Evolutionary conservation across 345 rosid species (phyloP), one percentile per base, ranked within the genome.

Genomic region (Citrus inodora): DNA sequence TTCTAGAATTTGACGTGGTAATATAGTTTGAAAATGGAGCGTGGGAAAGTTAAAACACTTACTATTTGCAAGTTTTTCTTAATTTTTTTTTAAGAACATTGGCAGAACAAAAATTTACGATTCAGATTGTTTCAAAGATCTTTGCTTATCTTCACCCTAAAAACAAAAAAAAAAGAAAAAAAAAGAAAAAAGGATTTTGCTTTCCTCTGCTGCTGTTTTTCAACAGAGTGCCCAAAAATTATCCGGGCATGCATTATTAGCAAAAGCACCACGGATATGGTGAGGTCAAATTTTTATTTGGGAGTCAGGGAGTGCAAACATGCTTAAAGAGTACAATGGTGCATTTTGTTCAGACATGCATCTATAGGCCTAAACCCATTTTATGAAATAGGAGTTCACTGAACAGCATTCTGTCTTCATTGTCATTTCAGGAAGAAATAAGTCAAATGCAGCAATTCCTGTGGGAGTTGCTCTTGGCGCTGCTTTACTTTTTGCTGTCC

Each of bases 381-480:
- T 2, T 61, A 27, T 1, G 25, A 17, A 24, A n/a, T 24, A 32
- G n/a, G 78, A 17, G 6, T 53, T 14, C 5, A 51, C 64, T 55
- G 64, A 76, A n/a, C 63, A 32, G 16, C 24, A 13, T 66, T 32
- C 4, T 28, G 53, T n/a, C 38, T 38, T 67, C 5, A 64, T 9
- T 63, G 42, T 51, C 46, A 80, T 46, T 78, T 58, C 69, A 37
- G 40, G 22, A 40, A 73, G 63, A 66, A 80, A 55, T 51, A 74
- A 60, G 53, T 48, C 78, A 7, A 74, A 53, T 74, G 64, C 70
- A 67, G 79, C 70, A 66, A 80, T 74, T 80, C 75, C 75, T 28
- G 82, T 63, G 21, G 82, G 79, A 67, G 82, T 80, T 35, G 75
- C 82, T 8, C 75, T 67, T 59, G 75, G 75, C 14, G 78, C 79